Base-by-base conservation (phyloP, 495 filamentous ascomycete genomes). In the Daldinia caldariorum region DNA sequence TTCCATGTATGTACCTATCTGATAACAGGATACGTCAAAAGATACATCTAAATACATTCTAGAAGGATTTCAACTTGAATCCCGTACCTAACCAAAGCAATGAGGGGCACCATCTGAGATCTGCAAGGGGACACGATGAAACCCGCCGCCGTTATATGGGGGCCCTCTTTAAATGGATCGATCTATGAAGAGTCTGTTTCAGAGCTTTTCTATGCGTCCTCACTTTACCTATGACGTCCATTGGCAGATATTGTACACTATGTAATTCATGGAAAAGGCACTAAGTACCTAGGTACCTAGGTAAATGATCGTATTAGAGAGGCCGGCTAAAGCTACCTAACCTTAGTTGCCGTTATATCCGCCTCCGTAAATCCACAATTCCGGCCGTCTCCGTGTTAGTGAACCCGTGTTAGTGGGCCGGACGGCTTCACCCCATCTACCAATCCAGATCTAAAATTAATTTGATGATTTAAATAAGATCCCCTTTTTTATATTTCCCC, bases 71-170 rank as follows among this genome's bases (percentile, higher is more conserved):
- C 3, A 26, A 35, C 34, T 35, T 35, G 34, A 35, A 35, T 35
- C 9, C 34, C 34, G 34, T 35, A 35, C 34, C 34, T 35, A 35
- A 35, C 34, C 2, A 35, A 10, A 35, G 34, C 34, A 35, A 37
- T 58, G 35, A 58, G 37, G 20, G 18, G 55, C 50, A 57, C 16
- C 57, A 71, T 63, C 61, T 51, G 16, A 18, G 58, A 66, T 60
- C 63, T 71, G 58, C 63, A 71, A 71, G 69, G 69, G 69, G 22
- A 67, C 63, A 16, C 39, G 69, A 71, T 47, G 69, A 71, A 66
- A 66, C 68, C 26, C 54, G 51, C 16, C 55, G 20, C 45, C 38
- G 35, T 63, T 22, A 45, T 53, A 50, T 56, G 34, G 34, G 13
- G 35, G 35, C 39, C 51, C 32, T 57, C 39, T 64, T 53, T 61